Percentiles rank a stretch among this genome's conserved stretches.
Evolutionary conservation across 1,284 basidiomycete genomes (phyloP).

Genomic region (Peniophora sp.): DNA sequence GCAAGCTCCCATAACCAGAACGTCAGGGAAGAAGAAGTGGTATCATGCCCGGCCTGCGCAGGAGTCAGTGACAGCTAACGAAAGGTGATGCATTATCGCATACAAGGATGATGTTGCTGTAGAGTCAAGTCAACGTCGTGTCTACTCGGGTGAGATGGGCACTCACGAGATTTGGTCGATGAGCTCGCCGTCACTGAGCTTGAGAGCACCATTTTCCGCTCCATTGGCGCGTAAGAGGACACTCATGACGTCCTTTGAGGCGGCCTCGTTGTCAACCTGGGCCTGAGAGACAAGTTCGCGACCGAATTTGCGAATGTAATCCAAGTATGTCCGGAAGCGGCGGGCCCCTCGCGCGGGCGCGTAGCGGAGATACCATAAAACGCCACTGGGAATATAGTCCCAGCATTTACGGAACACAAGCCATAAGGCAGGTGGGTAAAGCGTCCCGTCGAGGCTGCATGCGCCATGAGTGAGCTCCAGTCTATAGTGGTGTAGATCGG

Average conservation of each 20-base stretch:
- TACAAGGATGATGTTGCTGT: slow-evolving; percentile 21
- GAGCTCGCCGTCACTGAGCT: slow-evolving; percentile 21
- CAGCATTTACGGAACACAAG: slow-evolving; percentile 17
- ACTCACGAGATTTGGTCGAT: slow-evolving; percentile 18
- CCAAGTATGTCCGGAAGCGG: slow-evolving; percentile 16
- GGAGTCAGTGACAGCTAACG: no score
- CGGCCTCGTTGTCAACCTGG: slow-evolving; percentile 6
- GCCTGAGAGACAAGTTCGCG: slow-evolving; percentile 11
- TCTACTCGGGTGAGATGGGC: background rate
- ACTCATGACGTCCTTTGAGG: slow-evolving; percentile 21
- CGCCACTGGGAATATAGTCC: slow-evolving; percentile 16
- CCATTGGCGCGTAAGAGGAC: slow-evolving; percentile 20
- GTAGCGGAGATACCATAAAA: slow-evolving; percentile 17
- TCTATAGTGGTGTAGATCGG: no score
- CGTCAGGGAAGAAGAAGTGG: slow-evolving; percentile 21
- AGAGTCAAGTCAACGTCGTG: background rate
- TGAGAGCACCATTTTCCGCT: slow-evolving; percentile 13
- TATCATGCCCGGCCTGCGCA: slow-evolving; percentile 27
- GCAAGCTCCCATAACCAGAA: slow-evolving; percentile 37
- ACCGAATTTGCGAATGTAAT: slow-evolving; percentile 14
- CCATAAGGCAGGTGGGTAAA: slow-evolving; percentile 13
- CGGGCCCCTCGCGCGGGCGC: slow-evolving; percentile 17
- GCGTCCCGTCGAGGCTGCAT: slow-evolving; percentile 12
- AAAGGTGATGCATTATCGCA: no score
- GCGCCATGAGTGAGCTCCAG: background rate